Evolutionary conservation across 164 flowering plant species (phyloP), one percentile per base, ranked within the genome.

Genomic region (Magnolia sinica): DNA sequence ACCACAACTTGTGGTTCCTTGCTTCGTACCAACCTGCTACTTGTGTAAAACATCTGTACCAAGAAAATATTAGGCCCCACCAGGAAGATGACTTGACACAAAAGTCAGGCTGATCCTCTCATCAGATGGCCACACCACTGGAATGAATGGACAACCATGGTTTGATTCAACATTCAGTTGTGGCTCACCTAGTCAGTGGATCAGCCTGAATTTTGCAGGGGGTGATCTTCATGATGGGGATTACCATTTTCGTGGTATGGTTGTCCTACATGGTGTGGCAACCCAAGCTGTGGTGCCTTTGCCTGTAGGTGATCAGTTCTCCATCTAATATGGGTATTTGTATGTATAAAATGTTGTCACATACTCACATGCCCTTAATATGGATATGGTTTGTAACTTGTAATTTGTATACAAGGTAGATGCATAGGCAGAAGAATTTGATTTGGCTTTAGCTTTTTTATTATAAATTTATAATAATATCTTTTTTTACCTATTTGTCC

Each of bases 401-500:
- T 55, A 55, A 55, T 55, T 55, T 9, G 13, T 55, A 55, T 37
- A 37, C 45, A 37, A 4, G 16, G 16, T 10, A 11, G 61, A 55
- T 16, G 18, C 61, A 11, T 11, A 16, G 13, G 61, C 61, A 11
- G 61, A 55, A 55, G 61, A 11, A 51, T 13, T 55, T 37, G 45
- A 37, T 31, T 20, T 68, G 13, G 55, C 14, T 73, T 24, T 27
- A 23, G n/a, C 3, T 68, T 64, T 70, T 68, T 37, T 37, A 37
- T 37, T 37, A 5, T 1, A 27, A 31, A 8, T 72, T 80, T 52
- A 50, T 59, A 31, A 51, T 68, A 52, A 58, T 29, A 13, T 24
- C 14, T 68, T 65, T 65, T 65, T 31, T 70, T 63, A 64, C 29
- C 74, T 65, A 51, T 70, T 71, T 73, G 27, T 27, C 27, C 4